Conservation (phyloP, 306 rosid species). For the Lablab purpureus region DNA sequence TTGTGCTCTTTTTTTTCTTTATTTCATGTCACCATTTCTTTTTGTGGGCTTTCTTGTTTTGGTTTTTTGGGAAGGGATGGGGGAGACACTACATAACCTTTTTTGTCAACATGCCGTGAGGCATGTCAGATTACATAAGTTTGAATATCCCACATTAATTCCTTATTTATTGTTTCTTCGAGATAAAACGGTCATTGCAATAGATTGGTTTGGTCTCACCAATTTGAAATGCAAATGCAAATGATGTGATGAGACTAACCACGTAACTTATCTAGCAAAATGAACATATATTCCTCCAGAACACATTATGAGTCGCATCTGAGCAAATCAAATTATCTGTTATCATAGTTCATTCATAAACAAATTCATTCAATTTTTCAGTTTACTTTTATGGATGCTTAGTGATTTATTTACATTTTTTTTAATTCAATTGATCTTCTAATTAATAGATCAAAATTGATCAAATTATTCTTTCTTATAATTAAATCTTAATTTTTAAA, state of each 20-base stretch:
- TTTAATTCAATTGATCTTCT: too few relatives aligned
- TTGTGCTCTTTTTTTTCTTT: conserved; percentile 6
- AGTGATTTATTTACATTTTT: too few relatives aligned
- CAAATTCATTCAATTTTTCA: too few relatives aligned
- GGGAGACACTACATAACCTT: too few relatives aligned
- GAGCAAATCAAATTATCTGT: too few relatives aligned
- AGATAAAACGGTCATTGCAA: not conserved
- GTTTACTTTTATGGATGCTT: too few relatives aligned
- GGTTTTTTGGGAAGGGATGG: not conserved
- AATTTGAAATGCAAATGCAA: too few relatives aligned
- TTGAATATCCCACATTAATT: not conserved
- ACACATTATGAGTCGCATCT: not conserved
- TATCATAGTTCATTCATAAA: too few relatives aligned
- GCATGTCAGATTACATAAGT: not conserved
- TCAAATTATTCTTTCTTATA: too few relatives aligned
- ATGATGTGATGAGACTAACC: not conserved
- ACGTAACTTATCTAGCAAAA: not conserved
- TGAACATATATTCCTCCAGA: not conserved
- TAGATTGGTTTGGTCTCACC: not conserved
- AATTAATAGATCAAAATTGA: too few relatives aligned
- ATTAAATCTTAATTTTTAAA: too few relatives aligned
- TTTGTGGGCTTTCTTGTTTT: not conserved
- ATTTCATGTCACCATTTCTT: not conserved
- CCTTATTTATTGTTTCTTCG: not conserved
- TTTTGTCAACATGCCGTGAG: not conserved